phyloP scores from a whole-genome alignment of 2,329 filamentous ascomycete species.

The Phaeomoniella chlamydospora region DNA sequence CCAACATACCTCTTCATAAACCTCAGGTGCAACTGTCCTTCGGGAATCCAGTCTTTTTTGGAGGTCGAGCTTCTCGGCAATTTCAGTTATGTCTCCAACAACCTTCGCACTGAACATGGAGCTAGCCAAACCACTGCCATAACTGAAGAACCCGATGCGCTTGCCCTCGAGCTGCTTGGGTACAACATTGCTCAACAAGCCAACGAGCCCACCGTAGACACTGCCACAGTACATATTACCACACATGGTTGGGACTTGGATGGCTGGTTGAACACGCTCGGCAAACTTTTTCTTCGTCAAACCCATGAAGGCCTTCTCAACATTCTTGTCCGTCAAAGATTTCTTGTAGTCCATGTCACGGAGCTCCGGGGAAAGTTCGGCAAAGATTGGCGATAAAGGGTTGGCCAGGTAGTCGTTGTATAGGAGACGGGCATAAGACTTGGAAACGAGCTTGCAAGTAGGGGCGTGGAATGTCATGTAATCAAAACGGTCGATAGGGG shows the following conservation, averaged over 20 bases:
- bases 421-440: conserved; percentile 69
- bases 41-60: conserved; percentile 52
- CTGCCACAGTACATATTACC: conserved; percentile 50
- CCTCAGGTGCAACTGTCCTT: conserved; percentile 51
- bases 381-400: conserved; percentile 52
- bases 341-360: conserved; percentile 66
- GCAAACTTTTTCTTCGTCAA: conserved; percentile 74
- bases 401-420: conserved; percentile 75
- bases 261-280: conserved; percentile 59
- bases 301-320: conserved; percentile 78
- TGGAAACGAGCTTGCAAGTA: conserved; percentile 75
- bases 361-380: conserved; percentile 61
- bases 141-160: conserved; percentile 64
- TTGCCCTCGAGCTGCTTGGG: conserved; percentile 53
- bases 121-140: conserved; percentile 62
- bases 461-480: conserved; percentile 73
- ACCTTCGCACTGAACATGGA: conserved; percentile 56
- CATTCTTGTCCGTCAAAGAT: conserved; percentile 64
- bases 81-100: conserved; percentile 52
- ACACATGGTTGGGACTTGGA: conserved; percentile 65
- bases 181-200: conserved; percentile 49
- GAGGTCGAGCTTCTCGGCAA: conserved; percentile 56
- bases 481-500: conserved; percentile 65
- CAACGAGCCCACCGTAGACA: conserved; percentile 41
- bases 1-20: conserved; percentile 56